Percentiles rank a stretch among this genome's conserved stretches.
Evolutionary conservation across 164 flowering plant genomes (phyloP).

Genomic region (Magnolia kwangsiensis): DNA sequence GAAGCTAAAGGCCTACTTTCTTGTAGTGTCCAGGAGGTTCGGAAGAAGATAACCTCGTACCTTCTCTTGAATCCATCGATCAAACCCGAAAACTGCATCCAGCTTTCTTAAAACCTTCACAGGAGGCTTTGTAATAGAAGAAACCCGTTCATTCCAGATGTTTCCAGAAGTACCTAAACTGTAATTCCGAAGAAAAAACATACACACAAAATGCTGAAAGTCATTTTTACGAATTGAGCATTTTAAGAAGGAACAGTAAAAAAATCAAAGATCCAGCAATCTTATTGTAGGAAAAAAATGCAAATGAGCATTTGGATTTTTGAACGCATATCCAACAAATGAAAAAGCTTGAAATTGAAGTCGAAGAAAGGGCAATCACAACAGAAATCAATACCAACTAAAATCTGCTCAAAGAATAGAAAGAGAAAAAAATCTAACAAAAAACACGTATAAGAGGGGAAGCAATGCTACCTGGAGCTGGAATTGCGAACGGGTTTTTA

Average conservation of each 20-base stretch:
- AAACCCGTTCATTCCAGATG: not conserved
- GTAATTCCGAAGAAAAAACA: not conserved
- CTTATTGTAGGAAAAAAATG: not conserved
- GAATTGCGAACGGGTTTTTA: not conserved
- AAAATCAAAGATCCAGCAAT: not conserved
- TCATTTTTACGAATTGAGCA: too few relatives aligned
- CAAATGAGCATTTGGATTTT: not conserved
- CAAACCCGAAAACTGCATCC: not conserved
- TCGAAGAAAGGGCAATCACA: not conserved
- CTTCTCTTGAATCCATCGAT: conserved; percentile 39
- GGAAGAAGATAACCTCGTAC: conserved; percentile 14
- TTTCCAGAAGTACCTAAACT: not conserved
- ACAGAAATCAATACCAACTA: too few relatives aligned
- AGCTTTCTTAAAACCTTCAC: not conserved
- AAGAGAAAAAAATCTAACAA: not conserved
- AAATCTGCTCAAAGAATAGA: not conserved
- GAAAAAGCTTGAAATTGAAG: not conserved
- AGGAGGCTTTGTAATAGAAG: not conserved
- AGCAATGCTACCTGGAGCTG: not conserved
- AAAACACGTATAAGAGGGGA: not conserved
- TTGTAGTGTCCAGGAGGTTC: conserved; percentile 22
- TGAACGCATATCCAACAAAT: not conserved
- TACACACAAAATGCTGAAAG: not conserved
- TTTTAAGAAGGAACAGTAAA: too few relatives aligned
- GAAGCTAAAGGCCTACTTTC: too few relatives aligned